Conservation (phyloP, 352 stramenopile genomes). For the Phytophthora brassicae region DNA sequence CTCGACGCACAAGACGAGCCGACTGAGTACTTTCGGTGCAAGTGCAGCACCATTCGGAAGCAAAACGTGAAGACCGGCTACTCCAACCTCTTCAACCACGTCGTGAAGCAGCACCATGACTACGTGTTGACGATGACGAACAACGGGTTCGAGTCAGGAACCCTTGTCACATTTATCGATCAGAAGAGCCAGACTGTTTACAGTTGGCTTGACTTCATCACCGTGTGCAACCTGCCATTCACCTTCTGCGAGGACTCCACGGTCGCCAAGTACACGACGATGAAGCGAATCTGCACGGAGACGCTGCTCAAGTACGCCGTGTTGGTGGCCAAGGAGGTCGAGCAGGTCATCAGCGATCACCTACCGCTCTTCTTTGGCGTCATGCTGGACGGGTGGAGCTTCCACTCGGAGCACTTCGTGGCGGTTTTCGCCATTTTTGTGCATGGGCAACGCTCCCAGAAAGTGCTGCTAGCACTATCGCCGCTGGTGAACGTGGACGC, state of each 20-base stretch:
- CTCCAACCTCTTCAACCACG: too few relatives aligned
- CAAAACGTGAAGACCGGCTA: too few relatives aligned
- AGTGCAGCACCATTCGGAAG: too few relatives aligned
- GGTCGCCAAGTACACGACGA: slow-evolving; percentile 1
- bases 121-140: too few relatives aligned
- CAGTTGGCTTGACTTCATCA: slow-evolving; percentile 8
- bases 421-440: background rate
- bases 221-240: background rate
- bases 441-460: background rate
- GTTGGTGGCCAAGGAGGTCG: background rate
- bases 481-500: background rate
- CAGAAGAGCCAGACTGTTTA: slow-evolving; percentile 6
- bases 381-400: background rate
- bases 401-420: background rate
- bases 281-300: slow-evolving; percentile 1
- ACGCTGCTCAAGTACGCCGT: background rate
- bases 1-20: too few relatives aligned
- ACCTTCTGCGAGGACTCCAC: slow-evolving; percentile 6
- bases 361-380: background rate
- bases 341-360: background rate
- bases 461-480: background rate
- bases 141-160: too few relatives aligned
- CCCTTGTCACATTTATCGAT: background rate
- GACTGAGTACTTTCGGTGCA: too few relatives aligned
- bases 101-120: too few relatives aligned